These are phyloP conservation scores for Ganoderma leucocontextum DNA, from an alignment of 1,284 basidiomycete genomes.

Conservation along the genomic window DNA sequence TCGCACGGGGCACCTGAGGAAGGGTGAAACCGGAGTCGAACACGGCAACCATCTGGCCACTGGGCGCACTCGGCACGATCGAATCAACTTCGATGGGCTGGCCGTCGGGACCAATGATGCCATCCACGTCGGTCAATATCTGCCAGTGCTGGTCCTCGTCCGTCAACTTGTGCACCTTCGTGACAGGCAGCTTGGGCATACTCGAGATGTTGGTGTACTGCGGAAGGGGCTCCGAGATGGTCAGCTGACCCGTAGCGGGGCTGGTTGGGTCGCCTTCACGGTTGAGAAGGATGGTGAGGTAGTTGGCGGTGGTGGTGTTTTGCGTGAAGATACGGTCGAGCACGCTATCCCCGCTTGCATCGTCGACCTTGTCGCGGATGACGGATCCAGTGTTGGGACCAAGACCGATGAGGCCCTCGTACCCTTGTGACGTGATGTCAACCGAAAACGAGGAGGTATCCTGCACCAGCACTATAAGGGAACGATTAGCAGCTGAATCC, in stretches of 20 bases:
- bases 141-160: slow-evolving; percentile 81
- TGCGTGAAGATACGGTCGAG: slow-evolving; percentile 69
- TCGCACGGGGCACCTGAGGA: slow-evolving; percentile 73
- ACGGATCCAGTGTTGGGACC: slow-evolving; percentile 77
- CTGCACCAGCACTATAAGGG: slow-evolving; percentile 63
- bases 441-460: slow-evolving; percentile 73
- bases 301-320: slow-evolving; percentile 63
- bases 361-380: slow-evolving; percentile 64
- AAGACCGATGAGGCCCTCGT: slow-evolving; percentile 75
- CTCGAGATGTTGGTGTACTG: slow-evolving; percentile 67
- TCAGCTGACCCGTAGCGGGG: slow-evolving; percentile 59
- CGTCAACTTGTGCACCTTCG: slow-evolving; percentile 64
- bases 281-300: slow-evolving; percentile 73
- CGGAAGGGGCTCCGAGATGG: slow-evolving; percentile 61
- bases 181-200: slow-evolving; percentile 72
- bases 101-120: slow-evolving; percentile 78
- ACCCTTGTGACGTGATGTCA: slow-evolving; percentile 66
- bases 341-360: slow-evolving; percentile 58
- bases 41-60: slow-evolving; percentile 64
- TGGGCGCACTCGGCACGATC: slow-evolving; percentile 61
- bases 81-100: slow-evolving; percentile 64
- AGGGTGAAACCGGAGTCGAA: slow-evolving; percentile 79
- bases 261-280: slow-evolving; percentile 60
- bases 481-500: not conserved
- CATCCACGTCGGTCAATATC: slow-evolving; percentile 66